Conservation (phyloP, 1,284 basidiomycete species). For the Puccinia horiana region DNA sequence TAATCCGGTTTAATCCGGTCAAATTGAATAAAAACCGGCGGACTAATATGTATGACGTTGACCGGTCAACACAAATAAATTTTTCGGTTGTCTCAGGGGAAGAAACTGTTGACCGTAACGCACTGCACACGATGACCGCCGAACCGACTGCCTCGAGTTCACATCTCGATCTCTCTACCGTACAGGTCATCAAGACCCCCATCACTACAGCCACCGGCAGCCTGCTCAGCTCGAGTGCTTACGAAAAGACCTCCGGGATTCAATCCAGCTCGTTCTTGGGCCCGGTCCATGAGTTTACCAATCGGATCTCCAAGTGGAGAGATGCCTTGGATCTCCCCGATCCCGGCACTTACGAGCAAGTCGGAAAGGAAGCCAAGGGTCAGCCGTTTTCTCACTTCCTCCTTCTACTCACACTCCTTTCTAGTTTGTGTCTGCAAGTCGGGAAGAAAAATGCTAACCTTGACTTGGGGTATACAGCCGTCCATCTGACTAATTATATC, state of each 20-base stretch:
- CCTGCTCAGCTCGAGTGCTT: constrained; percentile 8
- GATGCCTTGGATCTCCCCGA: constrained; percentile 43
- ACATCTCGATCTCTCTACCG: constrained; percentile 22
- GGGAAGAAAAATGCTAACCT: background rate
- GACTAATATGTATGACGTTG: background rate
- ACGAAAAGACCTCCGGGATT: background rate
- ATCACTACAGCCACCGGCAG: constrained; percentile 24
- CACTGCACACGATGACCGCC: background rate
- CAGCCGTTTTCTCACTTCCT: background rate
- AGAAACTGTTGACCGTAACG: background rate
- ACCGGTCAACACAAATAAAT: background rate
- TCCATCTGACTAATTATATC: constrained; percentile 88
- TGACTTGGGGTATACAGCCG: constrained; percentile 64
- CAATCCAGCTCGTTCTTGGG: background rate
- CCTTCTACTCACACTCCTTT: background rate
- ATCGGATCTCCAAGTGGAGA: constrained; percentile 38
- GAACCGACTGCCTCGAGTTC: constrained; percentile 19
- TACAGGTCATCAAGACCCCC: background rate
- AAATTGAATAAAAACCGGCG: background rate
- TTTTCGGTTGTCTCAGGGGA: background rate
- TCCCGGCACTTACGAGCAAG: constrained; percentile 49
- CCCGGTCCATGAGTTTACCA: constrained; percentile 5
- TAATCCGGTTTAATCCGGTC: no score
- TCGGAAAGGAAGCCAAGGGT: constrained; percentile 47
- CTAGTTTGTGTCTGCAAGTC: background rate